Percentiles rank a stretch among this genome's conserved stretches.
Conservation (phyloP, 1,284 basidiomycete genomes). For the Ustilago esculenta region DNA sequence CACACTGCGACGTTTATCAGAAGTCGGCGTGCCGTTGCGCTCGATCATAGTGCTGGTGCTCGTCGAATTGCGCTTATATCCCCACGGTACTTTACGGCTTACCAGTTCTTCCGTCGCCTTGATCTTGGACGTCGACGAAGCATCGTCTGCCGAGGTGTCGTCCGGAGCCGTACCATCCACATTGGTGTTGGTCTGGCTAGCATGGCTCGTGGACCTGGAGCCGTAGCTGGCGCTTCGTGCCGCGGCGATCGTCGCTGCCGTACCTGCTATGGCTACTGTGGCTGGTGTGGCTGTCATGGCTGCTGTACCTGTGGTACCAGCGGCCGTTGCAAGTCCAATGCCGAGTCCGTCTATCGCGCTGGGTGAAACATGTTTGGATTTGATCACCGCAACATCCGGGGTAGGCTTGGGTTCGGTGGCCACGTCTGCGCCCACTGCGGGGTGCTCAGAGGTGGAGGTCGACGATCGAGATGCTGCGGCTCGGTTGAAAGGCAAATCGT, state of each 20-base stretch:
- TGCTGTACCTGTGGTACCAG: conserved; percentile 8
- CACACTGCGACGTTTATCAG: conserved; percentile 38
- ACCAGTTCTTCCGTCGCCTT: conserved; percentile 35
- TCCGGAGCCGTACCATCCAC: conserved; percentile 13
- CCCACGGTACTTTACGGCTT: conserved; percentile 59
- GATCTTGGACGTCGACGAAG: conserved; percentile 22
- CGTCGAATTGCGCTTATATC: conserved; percentile 49
- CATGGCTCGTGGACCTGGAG: conserved; percentile 30
- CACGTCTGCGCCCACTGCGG: conserved; percentile 8
- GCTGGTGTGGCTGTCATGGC: conserved; percentile 2
- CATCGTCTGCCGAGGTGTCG: conserved; percentile 17
- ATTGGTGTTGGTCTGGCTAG: conserved; percentile 25
- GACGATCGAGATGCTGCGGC: conserved; percentile 28
- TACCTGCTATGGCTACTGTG: conserved; percentile 5
- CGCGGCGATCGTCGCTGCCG: conserved; percentile 6
- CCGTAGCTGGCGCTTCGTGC: conserved; percentile 21
- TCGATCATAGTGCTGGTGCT: conserved; percentile 14
- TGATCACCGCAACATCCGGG: conserved; percentile 26
- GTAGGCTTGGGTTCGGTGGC: conserved; percentile 17
- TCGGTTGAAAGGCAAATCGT: conserved; percentile 19
- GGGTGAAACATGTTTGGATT: background rate
- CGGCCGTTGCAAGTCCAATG: conserved; percentile 7
- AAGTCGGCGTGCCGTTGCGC: conserved; percentile 31
- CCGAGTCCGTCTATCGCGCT: conserved; percentile 16
- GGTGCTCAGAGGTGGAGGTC: conserved; percentile 34